Percentiles rank a stretch among this genome's conserved stretches.
phyloP scores from a whole-genome alignment of 108 stramenopile genomes.

The Cyclotella distinguenda region DNA sequence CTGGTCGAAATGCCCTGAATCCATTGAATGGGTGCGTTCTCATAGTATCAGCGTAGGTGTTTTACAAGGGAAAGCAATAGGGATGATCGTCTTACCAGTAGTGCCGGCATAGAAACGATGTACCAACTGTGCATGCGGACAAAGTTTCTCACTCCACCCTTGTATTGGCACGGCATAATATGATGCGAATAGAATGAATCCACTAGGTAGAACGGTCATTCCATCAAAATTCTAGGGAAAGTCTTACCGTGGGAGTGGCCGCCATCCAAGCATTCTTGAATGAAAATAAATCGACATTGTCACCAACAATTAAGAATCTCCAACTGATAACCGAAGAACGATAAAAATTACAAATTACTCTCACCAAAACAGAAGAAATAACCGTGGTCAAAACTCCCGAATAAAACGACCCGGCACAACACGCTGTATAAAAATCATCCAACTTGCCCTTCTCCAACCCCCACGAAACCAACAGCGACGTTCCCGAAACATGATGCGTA shows the following conservation, averaged over 20 bases:
- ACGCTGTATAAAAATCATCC: constrained; percentile 36
- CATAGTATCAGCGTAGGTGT: no score
- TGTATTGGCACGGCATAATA: neutral
- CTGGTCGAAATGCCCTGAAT: constrained; percentile 32
- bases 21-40: no score
- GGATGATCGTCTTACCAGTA: no score
- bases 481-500: constrained; percentile 37
- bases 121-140: constrained; percentile 27
- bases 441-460: constrained; percentile 21
- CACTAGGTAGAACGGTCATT: neutral
- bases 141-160: constrained; percentile 37
- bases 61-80: no score
- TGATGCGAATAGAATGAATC: no score
- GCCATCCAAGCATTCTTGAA: constrained; percentile 43
- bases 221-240: neutral
- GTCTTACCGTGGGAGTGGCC: constrained; percentile 26
- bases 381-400: constrained; percentile 40
- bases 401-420: constrained; percentile 45
- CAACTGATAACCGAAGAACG: neutral
- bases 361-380: constrained; percentile 27
- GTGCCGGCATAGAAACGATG: constrained; percentile 34
- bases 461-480: constrained; percentile 31
- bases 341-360: neutral
- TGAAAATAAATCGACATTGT: neutral
- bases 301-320: neutral